phyloP scores from a whole-genome alignment of 2,329 filamentous ascomycete genomes.

The Fusarium transvaalense region DNA sequence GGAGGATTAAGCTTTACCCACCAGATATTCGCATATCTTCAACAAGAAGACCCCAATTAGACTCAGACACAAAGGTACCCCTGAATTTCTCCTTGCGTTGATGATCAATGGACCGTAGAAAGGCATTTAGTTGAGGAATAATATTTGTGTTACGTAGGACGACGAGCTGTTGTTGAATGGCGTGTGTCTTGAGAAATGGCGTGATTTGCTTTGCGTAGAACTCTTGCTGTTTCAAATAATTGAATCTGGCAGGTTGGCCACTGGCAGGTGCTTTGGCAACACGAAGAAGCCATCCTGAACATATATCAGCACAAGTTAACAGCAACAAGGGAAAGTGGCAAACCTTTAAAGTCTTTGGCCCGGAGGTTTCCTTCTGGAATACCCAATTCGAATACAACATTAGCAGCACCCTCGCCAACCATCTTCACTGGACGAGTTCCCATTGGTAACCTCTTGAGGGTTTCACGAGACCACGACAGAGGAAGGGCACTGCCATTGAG shows the following conservation, averaged over 20 bases:
- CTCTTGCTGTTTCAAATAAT: conserved; percentile 56
- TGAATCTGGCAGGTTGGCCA: conserved; percentile 51
- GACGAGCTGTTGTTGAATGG: conserved; percentile 56
- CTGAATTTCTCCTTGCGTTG: conserved; percentile 60
- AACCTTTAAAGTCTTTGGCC: conserved; percentile 54
- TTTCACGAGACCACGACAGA: conserved; percentile 44
- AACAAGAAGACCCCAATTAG: conserved; percentile 76
- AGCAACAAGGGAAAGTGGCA: conserved; percentile 28
- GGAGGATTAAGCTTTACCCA: conserved; percentile 30
- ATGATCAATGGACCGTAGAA: conserved; percentile 63
- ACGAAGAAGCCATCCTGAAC: conserved; percentile 54
- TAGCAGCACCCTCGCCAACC: conserved; percentile 79
- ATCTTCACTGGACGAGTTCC: conserved; percentile 56
- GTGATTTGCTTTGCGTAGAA: conserved; percentile 54
- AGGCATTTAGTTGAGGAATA: conserved; percentile 63
- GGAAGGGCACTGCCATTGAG: conserved; percentile 43
- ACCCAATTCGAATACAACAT: conserved; percentile 76
- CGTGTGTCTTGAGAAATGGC: conserved; percentile 53
- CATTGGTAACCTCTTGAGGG: conserved; percentile 52
- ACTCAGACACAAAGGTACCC: conserved; percentile 64
- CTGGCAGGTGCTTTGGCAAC: conserved; percentile 55
- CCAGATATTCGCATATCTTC: conserved; percentile 73
- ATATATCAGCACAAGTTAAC: conserved; percentile 32
- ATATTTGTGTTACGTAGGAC: conserved; percentile 54
- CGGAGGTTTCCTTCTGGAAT: conserved; percentile 52